phyloP scores from a whole-genome alignment of 495 filamentous ascomycete species.

The Lepraria neglecta region DNA sequence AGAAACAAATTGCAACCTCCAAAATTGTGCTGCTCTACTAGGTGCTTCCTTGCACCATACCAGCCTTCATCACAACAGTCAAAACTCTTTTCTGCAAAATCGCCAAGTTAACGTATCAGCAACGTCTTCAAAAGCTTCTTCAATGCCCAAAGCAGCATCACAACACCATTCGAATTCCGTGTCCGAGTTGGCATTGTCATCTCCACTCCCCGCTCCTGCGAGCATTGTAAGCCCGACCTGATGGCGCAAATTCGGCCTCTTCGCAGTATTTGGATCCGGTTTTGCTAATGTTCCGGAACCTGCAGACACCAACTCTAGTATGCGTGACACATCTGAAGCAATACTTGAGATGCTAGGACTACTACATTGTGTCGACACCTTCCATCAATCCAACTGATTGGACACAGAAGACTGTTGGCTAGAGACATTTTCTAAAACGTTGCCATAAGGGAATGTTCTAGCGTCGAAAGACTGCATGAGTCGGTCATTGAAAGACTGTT shows the following conservation, averaged over 20 bases:
- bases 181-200: not conserved
- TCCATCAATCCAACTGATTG: no score
- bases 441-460: no score
- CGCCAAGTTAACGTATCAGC: not conserved
- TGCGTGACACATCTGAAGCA: conserved; percentile 1
- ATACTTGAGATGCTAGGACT: not conserved
- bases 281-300: not conserved
- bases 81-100: not conserved
- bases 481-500: no score
- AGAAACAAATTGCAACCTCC: not conserved
- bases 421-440: no score
- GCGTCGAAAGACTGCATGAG: no score
- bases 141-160: not conserved
- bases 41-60: not conserved
- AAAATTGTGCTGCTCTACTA: not conserved
- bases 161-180: not conserved
- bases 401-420: no score
- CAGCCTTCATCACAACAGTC: no score
- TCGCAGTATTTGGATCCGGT: not conserved
- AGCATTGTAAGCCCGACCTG: no score
- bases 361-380: no score
- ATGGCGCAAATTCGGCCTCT: no score
- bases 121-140: not conserved
- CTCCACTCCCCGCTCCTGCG: not conserved
- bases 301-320: not conserved